Evolutionary conservation across 768 basidiomycete species (phyloP).

Genomic region (Coprinopsis marcescibilis): DNA sequence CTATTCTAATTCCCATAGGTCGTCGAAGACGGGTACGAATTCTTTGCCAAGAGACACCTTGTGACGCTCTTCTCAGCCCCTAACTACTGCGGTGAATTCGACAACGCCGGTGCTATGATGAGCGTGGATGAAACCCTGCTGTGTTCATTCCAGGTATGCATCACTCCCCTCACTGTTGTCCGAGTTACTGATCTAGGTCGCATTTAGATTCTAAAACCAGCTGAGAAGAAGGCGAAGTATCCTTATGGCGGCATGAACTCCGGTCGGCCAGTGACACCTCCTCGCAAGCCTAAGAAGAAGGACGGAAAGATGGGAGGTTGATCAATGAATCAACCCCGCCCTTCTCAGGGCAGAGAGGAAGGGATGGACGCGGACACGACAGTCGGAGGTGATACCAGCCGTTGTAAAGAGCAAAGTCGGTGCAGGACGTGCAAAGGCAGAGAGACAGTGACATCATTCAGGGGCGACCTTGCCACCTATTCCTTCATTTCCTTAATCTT

Average conservation of each 20-base stretch:
- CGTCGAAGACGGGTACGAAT: conserved; percentile 98
- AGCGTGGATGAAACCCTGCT: conserved; percentile 95
- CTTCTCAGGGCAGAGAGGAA: neutral
- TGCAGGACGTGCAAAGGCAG: neutral
- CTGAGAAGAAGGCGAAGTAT: conserved; percentile 97
- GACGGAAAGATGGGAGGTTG: conserved; percentile 50
- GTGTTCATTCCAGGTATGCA: conserved; percentile 91
- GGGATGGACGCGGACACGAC: neutral
- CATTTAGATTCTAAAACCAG: conserved; percentile 90
- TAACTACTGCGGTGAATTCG: conserved; percentile 94
- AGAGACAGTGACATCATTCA: neutral
- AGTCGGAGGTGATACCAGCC: no score
- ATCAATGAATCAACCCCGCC: neutral
- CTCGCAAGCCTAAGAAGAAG: conserved; percentile 98
- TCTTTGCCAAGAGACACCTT: conserved; percentile 95
- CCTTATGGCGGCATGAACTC: conserved; percentile 84
- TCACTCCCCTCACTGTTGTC: neutral
- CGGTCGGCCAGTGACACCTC: conserved; percentile 88
- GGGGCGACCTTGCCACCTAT: neutral
- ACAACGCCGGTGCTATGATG: conserved; percentile 99
- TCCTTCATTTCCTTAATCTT: neutral
- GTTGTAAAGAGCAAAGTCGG: no score
- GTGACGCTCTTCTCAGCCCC: conserved; percentile 97
- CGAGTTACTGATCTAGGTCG: conserved; percentile 3
- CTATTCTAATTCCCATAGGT: conserved; percentile 48